These are phyloP conservation scores for Cinnamomum micranthum DNA, from an alignment of 164 flowering plant genomes.

Conservation along the genomic window DNA sequence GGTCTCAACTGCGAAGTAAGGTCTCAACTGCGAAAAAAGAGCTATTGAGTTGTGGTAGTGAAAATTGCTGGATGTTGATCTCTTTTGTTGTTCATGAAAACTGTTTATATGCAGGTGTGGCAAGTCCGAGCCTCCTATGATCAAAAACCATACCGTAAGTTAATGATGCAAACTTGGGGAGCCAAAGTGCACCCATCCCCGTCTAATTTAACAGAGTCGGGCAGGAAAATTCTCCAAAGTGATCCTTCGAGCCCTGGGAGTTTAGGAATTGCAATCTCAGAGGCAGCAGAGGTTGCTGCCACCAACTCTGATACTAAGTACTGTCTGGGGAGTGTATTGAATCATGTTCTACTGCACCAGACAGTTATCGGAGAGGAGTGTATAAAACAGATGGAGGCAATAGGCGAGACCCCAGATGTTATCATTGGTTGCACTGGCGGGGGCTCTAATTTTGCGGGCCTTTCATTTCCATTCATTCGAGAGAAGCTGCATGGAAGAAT, in stretches of 20 bases:
- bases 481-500: constrained; percentile 81
- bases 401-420: constrained; percentile 85
- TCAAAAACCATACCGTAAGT: constrained; percentile 81
- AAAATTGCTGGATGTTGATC: not conserved
- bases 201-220: constrained; percentile 66
- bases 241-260: constrained; percentile 91
- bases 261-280: constrained; percentile 93
- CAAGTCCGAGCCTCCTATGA: constrained; percentile 97
- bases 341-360: constrained; percentile 96
- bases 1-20: constrained; percentile 79
- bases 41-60: not conserved
- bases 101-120: constrained; percentile 64
- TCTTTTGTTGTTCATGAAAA: not conserved
- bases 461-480: constrained; percentile 80
- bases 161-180: constrained; percentile 99
- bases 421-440: constrained; percentile 97
- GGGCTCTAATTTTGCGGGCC: constrained; percentile 92
- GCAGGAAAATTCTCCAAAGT: constrained; percentile 53
- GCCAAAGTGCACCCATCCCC: constrained; percentile 98
- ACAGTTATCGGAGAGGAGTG: constrained; percentile 96
- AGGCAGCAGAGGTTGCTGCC: constrained; percentile 91
- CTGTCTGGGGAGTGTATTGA: constrained; percentile 91
- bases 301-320: constrained; percentile 70
- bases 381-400: constrained; percentile 81
- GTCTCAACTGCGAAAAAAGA: too few species aligned